Evolutionary conservation across 163 green algal genomes (phyloP).

Genomic region (Scenedesmus sp.): DNA sequence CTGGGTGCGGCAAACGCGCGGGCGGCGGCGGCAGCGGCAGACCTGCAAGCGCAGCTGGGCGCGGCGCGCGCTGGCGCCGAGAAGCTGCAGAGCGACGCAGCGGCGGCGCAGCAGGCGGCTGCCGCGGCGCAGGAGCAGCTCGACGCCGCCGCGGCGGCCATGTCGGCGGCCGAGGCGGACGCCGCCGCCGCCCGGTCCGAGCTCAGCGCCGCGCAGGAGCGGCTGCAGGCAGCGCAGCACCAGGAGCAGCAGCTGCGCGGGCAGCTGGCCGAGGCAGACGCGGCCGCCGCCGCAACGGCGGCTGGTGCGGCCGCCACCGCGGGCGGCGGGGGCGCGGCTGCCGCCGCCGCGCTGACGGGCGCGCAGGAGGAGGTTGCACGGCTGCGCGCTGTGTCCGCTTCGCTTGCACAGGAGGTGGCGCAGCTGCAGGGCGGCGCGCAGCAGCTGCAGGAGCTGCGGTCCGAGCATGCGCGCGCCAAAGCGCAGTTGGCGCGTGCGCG

Average conservation of each 20-base stretch:
- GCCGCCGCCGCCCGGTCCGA: background rate
- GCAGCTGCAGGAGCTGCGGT: slow-evolving; percentile 36
- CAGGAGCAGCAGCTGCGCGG: slow-evolving; percentile 2
- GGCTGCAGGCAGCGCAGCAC: background rate
- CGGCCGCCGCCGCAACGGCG: background rate
- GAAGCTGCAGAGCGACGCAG: background rate
- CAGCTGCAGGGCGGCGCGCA: background rate
- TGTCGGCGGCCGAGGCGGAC: background rate
- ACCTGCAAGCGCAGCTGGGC: background rate
- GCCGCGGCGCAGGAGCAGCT: slow-evolving; percentile 12
- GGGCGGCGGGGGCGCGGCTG: background rate
- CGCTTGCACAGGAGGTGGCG: too few species aligned
- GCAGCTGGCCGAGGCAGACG: background rate
- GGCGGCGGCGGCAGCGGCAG: background rate
- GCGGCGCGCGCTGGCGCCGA: too few species aligned
- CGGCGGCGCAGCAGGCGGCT: background rate
- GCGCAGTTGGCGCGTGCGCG: slow-evolving; percentile 9
- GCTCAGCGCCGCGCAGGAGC: background rate
- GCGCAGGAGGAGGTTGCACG: slow-evolving; percentile 7
- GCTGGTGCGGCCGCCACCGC: slow-evolving; percentile 17
- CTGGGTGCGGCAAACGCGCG: background rate
- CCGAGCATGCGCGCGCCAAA: background rate
- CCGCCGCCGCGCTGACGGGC: background rate
- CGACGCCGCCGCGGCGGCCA: background rate
- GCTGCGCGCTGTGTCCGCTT: too few species aligned